A percentile compares a stretch with the other conserved stretches of the same genome.
phyloP scores from a whole-genome alignment of 2,329 filamentous ascomycete genomes.

The Colletotrichum tofieldiae region DNA sequence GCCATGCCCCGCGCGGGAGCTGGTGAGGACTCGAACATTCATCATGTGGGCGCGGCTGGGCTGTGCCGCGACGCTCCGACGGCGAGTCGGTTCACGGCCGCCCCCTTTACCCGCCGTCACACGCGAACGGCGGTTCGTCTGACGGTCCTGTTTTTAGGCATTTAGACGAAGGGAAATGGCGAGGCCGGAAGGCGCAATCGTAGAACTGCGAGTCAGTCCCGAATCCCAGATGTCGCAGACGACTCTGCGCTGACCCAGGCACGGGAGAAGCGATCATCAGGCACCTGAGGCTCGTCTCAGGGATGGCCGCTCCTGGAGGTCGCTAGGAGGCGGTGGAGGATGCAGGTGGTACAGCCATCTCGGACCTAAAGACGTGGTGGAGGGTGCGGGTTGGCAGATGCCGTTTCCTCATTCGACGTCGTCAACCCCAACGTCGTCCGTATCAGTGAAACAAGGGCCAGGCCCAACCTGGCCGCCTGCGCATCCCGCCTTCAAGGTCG shows the following conservation, averaged over 20 bases:
- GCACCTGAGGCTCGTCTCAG: constrained; percentile 41
- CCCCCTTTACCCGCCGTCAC: constrained; percentile 15
- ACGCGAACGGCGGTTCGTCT: constrained; percentile 28
- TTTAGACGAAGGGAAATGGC: neutral
- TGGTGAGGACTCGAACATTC: constrained; percentile 22
- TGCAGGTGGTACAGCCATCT: constrained; percentile 39
- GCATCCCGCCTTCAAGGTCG: constrained; percentile 27
- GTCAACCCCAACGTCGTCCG: constrained; percentile 19
- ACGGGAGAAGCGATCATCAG: constrained; percentile 40
- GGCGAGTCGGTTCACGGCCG: constrained; percentile 24
- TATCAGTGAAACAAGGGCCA: constrained; percentile 43
- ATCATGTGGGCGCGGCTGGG: constrained; percentile 31
- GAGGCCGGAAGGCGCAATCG: constrained; percentile 35
- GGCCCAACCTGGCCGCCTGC: constrained; percentile 36
- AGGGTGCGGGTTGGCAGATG: constrained; percentile 38
- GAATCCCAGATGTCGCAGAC: constrained; percentile 26
- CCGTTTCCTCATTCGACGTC: constrained; percentile 38
- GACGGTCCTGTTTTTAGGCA: constrained; percentile 18
- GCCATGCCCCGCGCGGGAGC: constrained; percentile 37
- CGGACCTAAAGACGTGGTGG: constrained; percentile 31
- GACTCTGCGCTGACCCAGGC: constrained; percentile 38
- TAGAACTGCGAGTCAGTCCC: constrained; percentile 28
- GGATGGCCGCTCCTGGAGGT: constrained; percentile 29
- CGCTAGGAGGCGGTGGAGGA: constrained; percentile 38
- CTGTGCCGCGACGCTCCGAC: constrained; percentile 17